Evolutionary conservation across 768 basidiomycete species (phyloP).

Genomic region (Tulasnella calospora): DNA sequence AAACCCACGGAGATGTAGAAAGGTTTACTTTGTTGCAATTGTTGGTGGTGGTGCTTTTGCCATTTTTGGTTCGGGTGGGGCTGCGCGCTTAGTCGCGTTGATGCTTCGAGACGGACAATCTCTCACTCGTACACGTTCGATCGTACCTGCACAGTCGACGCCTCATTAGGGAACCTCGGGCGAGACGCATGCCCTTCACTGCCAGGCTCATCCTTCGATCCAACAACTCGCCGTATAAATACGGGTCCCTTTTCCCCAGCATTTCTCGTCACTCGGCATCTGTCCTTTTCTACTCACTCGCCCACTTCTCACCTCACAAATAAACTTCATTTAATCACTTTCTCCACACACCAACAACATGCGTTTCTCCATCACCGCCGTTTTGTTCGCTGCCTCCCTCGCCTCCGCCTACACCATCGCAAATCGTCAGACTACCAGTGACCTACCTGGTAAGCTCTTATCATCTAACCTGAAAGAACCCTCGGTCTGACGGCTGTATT

Average conservation of each 20-base stretch:
- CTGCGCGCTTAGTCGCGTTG: background rate
- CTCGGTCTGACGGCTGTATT: background rate
- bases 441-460: background rate
- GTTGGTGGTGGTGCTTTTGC: background rate
- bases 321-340: background rate
- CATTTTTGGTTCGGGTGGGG: background rate
- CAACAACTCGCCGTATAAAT: background rate
- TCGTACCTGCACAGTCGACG: background rate
- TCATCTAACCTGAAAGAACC: background rate
- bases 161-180: background rate
- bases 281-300: background rate
- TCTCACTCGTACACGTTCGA: background rate
- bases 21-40: background rate
- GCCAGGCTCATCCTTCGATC: background rate
- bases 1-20: background rate
- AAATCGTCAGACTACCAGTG: background rate
- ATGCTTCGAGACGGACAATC: background rate
- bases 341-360: background rate
- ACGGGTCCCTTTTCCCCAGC: background rate
- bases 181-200: background rate
- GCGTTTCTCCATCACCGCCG: background rate
- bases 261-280: background rate
- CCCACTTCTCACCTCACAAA: background rate
- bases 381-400: background rate
- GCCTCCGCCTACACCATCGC: background rate